Base-by-base conservation (phyloP, 495 filamentous ascomycete species). In the Penicillium malachiteum region DNA sequence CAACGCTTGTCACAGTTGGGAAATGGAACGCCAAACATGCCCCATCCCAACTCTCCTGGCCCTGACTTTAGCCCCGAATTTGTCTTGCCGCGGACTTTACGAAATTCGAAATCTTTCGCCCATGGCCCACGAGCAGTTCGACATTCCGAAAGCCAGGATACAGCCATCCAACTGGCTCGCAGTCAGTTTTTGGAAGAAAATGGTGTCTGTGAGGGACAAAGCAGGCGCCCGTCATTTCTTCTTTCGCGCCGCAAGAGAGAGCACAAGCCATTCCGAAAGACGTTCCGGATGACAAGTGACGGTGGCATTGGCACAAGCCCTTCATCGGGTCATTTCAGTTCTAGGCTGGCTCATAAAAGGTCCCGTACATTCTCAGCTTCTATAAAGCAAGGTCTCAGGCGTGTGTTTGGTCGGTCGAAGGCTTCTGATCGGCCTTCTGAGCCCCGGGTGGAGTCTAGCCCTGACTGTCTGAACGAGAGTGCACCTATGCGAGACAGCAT, bases 31-130 rank as follows among this genome's bases (percentile, higher is more conserved):
- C 49, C 72, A 0, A 50, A 66, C 7, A 45, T 55, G 7, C 51
- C 58, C 7, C 48, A 50, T 32, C 45, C 53, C 2, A 44, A 57
- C 46, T 40, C 49, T 10, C 49, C 30, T 18, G 63, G 63, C 32
- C 53, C 50, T 5, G 63, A 68, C 6, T 52, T 58, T 10, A 63
- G 65, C 31, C 57, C 65, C 11, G 63, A 51, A 5, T 61, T 68
- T 33, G 49, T 55, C 11, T 21, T 62, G 46, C 66, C 64, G 52
- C 66, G 58, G 41, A 71, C 68, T 44, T 67, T 81, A 48, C 66
- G 63, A 53, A 84, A 80, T 26, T 87, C 87, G 0, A 82, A 83
- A 74, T 87, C 84, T 50, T 89, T 90, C 53, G 67, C 87, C 17
- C 72, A 75, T 16, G 69, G 73, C n/a, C 49, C 62, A 1, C 53